A percentile compares a stretch with the other conserved stretches of the same genome.
phyloP scores from a whole-genome alignment of 139 green algal species.

The Coccomyxa sp. region DNA sequence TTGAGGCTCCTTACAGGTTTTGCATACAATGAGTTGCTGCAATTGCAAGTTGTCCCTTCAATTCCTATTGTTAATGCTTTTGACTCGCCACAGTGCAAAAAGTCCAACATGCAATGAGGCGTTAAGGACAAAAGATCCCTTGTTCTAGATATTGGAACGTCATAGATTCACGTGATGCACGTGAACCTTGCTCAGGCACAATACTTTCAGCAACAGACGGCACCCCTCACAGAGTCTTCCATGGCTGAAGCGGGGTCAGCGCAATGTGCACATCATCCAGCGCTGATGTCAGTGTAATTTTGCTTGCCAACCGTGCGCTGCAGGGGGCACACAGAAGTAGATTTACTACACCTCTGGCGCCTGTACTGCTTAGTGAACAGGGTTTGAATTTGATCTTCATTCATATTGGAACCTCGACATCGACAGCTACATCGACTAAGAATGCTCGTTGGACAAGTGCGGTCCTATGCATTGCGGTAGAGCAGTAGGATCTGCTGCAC shows the following conservation, averaged over 20 bases:
- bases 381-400: neutral
- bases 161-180: too few relatives aligned
- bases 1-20: too few relatives aligned
- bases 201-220: neutral
- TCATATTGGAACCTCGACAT: neutral
- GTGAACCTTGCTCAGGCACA: too few relatives aligned
- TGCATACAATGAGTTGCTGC: too few relatives aligned
- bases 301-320: constrained; percentile 30
- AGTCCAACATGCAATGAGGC: too few relatives aligned
- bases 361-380: neutral
- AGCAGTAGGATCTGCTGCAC: neutral
- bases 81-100: too few relatives aligned
- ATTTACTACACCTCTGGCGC: neutral
- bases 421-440: neutral
- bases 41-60: too few relatives aligned
- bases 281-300: constrained; percentile 17
- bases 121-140: too few relatives aligned
- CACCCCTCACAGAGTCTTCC: constrained; percentile 6
- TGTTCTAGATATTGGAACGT: too few relatives aligned
- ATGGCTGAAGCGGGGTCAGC: neutral
- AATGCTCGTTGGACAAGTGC: neutral
- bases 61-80: too few relatives aligned
- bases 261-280: constrained; percentile 18
- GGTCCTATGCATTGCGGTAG: neutral
- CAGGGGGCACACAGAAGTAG: neutral